phyloP scores from a whole-genome alignment of 75 land plant species.

The Gnetum montanum region DNA sequence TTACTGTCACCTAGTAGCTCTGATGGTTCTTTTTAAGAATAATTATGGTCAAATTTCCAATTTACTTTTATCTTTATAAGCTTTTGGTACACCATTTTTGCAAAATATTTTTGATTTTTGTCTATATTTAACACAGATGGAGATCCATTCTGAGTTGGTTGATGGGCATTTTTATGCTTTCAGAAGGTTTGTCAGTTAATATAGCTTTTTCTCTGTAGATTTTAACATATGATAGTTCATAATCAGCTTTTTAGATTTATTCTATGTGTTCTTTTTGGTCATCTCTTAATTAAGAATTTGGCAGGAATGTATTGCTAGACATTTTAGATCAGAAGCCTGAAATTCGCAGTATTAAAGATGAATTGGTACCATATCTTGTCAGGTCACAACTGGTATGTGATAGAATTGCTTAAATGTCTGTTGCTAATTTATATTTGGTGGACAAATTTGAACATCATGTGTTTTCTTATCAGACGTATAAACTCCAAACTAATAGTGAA shows the following conservation, averaged over 20 bases:
- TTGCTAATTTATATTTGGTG: background rate
- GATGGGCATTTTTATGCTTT: conserved; percentile 97
- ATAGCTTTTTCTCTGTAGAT: no score
- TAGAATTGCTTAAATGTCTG: background rate
- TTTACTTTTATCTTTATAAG: no score
- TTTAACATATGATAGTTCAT: no score
- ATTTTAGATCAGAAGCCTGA: conserved; percentile 56
- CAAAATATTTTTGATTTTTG: background rate
- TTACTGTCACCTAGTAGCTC: no score
- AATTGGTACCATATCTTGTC: conserved; percentile 89
- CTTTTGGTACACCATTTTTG: no score
- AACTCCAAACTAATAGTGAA: conserved; percentile 19
- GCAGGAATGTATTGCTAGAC: conserved; percentile 61
- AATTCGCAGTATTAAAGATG: conserved; percentile 77
- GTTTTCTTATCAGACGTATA: conserved; percentile 31
- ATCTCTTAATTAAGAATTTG: conserved; percentile 5
- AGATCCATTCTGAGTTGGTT: conserved; percentile 85
- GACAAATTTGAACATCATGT: conserved; percentile 1
- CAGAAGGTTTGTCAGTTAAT: conserved; percentile 45
- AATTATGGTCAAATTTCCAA: no score
- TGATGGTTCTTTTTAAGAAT: no score
- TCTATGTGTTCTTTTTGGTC: background rate
- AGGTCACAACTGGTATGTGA: conserved; percentile 70
- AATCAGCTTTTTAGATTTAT: background rate
- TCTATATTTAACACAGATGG: conserved; percentile 39